Evolutionary conservation across 306 rosid genomes (phyloP), one percentile per base, ranked within the genome.

Genomic region (Potentilla sterilis): DNA sequence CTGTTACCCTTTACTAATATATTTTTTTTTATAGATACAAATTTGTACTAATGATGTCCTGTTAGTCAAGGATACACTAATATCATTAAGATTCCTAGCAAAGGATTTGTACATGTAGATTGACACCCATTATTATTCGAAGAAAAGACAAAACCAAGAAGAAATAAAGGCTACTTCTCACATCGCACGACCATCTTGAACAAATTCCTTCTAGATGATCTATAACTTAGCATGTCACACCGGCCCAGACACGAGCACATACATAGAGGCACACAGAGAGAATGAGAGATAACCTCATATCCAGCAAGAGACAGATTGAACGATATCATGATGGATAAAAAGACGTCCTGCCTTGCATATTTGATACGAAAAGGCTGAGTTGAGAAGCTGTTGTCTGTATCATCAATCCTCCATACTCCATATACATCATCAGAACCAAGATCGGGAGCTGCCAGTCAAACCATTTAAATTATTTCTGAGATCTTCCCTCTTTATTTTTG

Each of bases 351-450:
- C 75, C 89, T 90, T 9, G 97, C 96, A 62, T 95, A 95, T 79
- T 90, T 92, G 84, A 95, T 88, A 81, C 89, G 89, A 79, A 95
- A 95, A 64, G 97, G 93, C 83, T 80, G 97, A 32, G 97, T 90
- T 42, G 97, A 90, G 88, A 95, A 92, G 86, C 98, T 94, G 78
- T 90, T 85, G 83, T 94, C 97, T 40, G 84, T 84, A 76, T 94
- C 95, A 75, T 94, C 92, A 78, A 94, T 88, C 88, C 86, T 86
- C 98, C 98, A 94, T 75, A 72, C 89, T 62, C 98, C 97, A 80
- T 79, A 86, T 75, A 78, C 77, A 87, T 86, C 86, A 73, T 87
- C 92, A 67, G 83, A 82, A 70, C 83, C 88, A 58, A 81, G 71
- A 64, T 90, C 96, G 63, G 94, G 90, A 81, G 88, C 98, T 94